Evolutionary conservation across 441 rosid species (phyloP).

Genomic region (Euphorbia schlechtendalii): DNA sequence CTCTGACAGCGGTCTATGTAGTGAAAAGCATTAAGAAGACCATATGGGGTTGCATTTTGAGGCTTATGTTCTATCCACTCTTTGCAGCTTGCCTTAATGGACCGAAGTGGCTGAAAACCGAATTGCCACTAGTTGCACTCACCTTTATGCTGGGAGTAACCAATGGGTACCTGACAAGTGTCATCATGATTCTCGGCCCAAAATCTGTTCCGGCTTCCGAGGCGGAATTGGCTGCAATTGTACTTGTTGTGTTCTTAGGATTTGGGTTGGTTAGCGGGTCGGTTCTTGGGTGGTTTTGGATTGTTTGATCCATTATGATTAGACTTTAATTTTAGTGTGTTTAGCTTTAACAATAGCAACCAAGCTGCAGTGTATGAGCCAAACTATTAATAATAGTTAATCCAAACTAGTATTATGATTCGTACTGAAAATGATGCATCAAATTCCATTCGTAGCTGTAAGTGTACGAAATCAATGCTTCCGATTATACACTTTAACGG

Average conservation of each 20-base stretch:
- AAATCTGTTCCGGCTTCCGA: constrained; percentile 60
- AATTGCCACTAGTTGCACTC: constrained; percentile 45
- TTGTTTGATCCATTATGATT: not conserved
- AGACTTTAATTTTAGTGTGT: no score
- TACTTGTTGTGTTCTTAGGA: constrained; percentile 65
- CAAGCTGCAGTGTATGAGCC: constrained; percentile 8
- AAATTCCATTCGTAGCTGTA: not conserved
- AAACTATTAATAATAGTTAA: not conserved
- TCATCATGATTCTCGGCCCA: constrained; percentile 66
- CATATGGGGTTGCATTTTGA: constrained; percentile 43
- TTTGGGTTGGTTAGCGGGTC: constrained; percentile 18
- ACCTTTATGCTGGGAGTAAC: constrained; percentile 67
- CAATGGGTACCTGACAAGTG: constrained; percentile 78
- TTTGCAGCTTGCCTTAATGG: constrained; percentile 65
- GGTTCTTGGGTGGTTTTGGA: constrained; percentile 40
- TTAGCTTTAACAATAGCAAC: not conserved
- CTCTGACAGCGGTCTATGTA: constrained; percentile 55
- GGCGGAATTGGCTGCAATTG: constrained; percentile 68
- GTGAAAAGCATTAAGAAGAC: constrained; percentile 41
- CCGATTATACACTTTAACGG: constrained; percentile 3
- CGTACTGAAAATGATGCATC: not conserved
- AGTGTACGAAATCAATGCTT: not conserved
- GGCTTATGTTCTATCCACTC: constrained; percentile 66
- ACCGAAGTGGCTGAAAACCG: constrained; percentile 66
- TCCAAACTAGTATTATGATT: no score